A percentile compares a stretch with the other conserved stretches of the same genome.
These are phyloP conservation scores for Suillus lakei DNA, from an alignment of 768 basidiomycete species.

Conservation along the genomic window DNA sequence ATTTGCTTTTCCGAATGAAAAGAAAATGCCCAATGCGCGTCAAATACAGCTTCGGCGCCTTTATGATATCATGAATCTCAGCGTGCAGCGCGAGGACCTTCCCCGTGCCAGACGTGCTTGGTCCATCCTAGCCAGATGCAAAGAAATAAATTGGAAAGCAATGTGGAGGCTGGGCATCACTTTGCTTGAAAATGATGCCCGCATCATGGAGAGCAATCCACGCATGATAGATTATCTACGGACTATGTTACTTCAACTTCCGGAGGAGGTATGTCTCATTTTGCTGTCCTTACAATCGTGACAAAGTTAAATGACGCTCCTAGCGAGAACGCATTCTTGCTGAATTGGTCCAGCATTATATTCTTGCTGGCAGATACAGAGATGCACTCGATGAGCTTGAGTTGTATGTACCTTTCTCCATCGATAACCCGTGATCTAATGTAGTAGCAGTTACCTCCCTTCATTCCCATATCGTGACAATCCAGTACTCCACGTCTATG, in stretches of 20 bases:
- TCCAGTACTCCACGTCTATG: constrained; percentile 78
- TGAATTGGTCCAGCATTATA: constrained; percentile 73
- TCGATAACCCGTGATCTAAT: constrained; percentile 7
- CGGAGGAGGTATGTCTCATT: constrained; percentile 58
- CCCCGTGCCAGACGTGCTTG: constrained; percentile 70
- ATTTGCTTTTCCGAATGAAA: constrained; percentile 62
- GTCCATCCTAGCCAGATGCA: constrained; percentile 76
- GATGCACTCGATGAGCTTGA: constrained; percentile 87
- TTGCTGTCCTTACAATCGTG: constrained; percentile 8
- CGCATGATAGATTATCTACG: constrained; percentile 64
- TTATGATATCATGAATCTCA: constrained; percentile 74
- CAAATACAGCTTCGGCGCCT: constrained; percentile 77
- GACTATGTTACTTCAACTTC: constrained; percentile 70
- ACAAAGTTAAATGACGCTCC: not conserved
- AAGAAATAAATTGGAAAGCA: constrained; percentile 74
- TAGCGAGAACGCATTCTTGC: constrained; percentile 78
- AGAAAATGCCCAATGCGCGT: constrained; percentile 55
- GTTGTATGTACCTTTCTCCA: constrained; percentile 55
- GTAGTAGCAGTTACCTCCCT: constrained; percentile 69
- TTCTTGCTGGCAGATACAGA: constrained; percentile 57
- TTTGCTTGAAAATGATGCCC: constrained; percentile 47
- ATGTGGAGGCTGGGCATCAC: constrained; percentile 74
- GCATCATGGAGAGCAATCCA: constrained; percentile 33
- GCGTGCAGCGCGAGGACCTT: constrained; percentile 68
- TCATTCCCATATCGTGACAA: constrained; percentile 89